Percentiles rank a stretch among this genome's conserved stretches.
These are phyloP conservation scores for Sisymbrium irio DNA, from an alignment of 345 rosid genomes.

Conservation along the genomic window DNA sequence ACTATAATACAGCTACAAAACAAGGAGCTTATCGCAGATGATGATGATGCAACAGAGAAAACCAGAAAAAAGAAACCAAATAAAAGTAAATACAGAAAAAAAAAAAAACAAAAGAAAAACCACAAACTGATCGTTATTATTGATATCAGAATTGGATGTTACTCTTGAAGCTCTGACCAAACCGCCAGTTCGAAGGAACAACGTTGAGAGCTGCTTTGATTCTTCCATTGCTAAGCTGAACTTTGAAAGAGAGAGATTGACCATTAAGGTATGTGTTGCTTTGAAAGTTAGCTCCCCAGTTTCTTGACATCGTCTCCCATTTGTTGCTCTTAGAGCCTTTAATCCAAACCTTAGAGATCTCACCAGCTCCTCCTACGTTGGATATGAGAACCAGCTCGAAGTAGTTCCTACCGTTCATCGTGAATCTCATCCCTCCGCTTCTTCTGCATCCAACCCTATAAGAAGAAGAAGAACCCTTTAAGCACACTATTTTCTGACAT, in stretches of 20 bases:
- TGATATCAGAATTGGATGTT: constrained; percentile 49
- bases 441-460: constrained; percentile 61
- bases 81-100: constrained; percentile 6
- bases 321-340: constrained; percentile 53
- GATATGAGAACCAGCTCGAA: constrained; percentile 73
- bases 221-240: constrained; percentile 54
- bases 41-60: constrained; percentile 21
- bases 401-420: constrained; percentile 59
- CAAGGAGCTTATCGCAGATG: constrained; percentile 13
- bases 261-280: constrained; percentile 62
- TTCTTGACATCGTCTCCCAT: constrained; percentile 71
- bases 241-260: constrained; percentile 62
- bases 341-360: constrained; percentile 53
- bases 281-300: constrained; percentile 76
- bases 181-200: constrained; percentile 59
- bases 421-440: constrained; percentile 72
- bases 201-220: constrained; percentile 48
- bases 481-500: neutral
- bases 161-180: constrained; percentile 73
- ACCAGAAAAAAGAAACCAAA: neutral
- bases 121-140: neutral
- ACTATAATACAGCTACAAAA: constrained; percentile 20
- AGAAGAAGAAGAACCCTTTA: neutral
- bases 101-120: neutral
- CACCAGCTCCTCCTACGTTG: constrained; percentile 72